phyloP scores from a whole-genome alignment of 306 rosid species.

The Benincasa hispida region DNA sequence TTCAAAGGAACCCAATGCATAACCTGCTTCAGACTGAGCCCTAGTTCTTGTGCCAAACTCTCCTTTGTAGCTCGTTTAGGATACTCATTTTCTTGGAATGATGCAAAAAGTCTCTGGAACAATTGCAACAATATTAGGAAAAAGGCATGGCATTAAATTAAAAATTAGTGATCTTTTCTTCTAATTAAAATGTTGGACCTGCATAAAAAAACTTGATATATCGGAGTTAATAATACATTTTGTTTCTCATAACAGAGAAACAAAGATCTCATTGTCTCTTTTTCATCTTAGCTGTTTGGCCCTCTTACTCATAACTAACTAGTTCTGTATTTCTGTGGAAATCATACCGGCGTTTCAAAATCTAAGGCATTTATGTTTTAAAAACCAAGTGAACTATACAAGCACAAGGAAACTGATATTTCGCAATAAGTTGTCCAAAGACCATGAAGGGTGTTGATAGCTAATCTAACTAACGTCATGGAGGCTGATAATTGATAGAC shows the following conservation, averaged over 20 bases:
- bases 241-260: neutral
- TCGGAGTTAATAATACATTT: neutral
- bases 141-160: neutral
- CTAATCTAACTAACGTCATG: neutral
- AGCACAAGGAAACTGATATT: neutral
- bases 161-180: neutral
- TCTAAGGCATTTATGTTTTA: neutral
- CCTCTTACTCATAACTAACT: neutral
- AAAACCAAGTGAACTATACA: neutral
- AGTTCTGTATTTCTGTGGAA: neutral
- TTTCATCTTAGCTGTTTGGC: neutral
- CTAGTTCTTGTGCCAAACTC: constrained; percentile 70
- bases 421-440: neutral
- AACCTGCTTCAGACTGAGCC: constrained; percentile 62
- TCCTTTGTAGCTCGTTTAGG: constrained; percentile 63
- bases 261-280: neutral
- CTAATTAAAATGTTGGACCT: neutral
- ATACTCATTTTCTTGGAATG: constrained; percentile 78
- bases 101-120: constrained; percentile 54
- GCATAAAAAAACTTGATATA: neutral
- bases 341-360: neutral
- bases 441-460: neutral
- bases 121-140: neutral
- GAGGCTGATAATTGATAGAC: neutral
- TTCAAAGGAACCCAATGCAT: neutral